Percentiles rank a stretch among this genome's conserved stretches.
Evolutionary conservation across 2,329 filamentous ascomycete genomes (phyloP).

Genomic region (Zymoseptoria tritici): DNA sequence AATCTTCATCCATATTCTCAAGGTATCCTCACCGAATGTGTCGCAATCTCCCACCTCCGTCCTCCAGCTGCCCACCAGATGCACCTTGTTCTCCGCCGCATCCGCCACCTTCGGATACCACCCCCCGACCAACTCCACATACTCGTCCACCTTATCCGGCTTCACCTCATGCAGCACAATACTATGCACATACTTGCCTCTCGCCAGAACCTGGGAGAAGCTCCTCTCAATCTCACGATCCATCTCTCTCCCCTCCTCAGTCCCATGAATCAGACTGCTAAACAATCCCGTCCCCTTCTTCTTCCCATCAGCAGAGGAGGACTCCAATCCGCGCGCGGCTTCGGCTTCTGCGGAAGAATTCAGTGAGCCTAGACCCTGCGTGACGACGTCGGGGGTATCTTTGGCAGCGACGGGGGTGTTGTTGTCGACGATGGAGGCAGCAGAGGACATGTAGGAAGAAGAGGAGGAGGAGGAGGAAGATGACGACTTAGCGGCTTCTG

Average conservation of each 20-base stretch:
- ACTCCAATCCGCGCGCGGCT: constrained; percentile 54
- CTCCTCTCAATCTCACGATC: constrained; percentile 93
- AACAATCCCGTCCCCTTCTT: constrained; percentile 48
- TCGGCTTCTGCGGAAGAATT: constrained; percentile 39
- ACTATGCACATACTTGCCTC: constrained; percentile 96
- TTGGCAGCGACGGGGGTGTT: constrained; percentile 19
- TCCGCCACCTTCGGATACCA: constrained; percentile 91
- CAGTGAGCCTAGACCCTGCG: constrained; percentile 54
- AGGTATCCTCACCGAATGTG: constrained; percentile 66
- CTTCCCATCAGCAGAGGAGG: constrained; percentile 53
- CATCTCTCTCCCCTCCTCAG: constrained; percentile 86
- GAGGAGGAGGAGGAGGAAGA: constrained; percentile 33
- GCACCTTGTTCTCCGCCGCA: constrained; percentile 81
- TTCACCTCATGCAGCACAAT: constrained; percentile 96
- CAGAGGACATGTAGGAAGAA: constrained; percentile 33
- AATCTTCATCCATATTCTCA: background rate
- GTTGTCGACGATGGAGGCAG: constrained; percentile 10
- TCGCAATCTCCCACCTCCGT: constrained; percentile 96
- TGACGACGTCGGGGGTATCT: constrained; percentile 23
- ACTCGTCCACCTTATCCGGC: constrained; percentile 92
- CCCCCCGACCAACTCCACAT: constrained; percentile 75
- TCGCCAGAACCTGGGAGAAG: constrained; percentile 88
- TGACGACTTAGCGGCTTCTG: constrained; percentile 23
- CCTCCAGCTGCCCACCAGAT: constrained; percentile 95
- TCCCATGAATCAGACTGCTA: constrained; percentile 90